Evolutionary conservation across 108 stramenopile species (phyloP).

Genomic region (Discostella pseudostelligera): DNA sequence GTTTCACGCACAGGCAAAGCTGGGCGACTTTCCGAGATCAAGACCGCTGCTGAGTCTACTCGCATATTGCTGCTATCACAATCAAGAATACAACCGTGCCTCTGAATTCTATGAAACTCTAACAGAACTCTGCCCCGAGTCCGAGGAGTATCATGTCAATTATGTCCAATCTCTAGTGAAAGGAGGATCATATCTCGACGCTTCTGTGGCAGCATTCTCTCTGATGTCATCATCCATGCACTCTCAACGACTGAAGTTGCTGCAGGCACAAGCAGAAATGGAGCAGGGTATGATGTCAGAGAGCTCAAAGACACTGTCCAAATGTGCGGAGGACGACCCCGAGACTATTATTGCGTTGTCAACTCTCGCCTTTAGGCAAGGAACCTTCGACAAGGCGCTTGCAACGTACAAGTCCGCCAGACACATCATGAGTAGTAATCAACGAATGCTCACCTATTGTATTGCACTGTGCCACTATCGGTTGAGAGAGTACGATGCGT

Average conservation of each 20-base stretch:
- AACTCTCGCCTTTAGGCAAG: slow-evolving; percentile 75
- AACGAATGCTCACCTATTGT: slow-evolving; percentile 79
- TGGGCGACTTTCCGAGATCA: slow-evolving; percentile 68
- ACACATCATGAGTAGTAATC: slow-evolving; percentile 71
- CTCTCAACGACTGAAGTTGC: slow-evolving; percentile 59
- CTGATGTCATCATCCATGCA: slow-evolving; percentile 31
- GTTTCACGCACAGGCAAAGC: slow-evolving; percentile 22
- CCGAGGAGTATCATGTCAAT: slow-evolving; percentile 81
- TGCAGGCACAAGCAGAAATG: slow-evolving; percentile 74
- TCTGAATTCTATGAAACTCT: slow-evolving; percentile 79
- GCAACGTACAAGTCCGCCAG: slow-evolving; percentile 69
- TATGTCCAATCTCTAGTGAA: slow-evolving; percentile 84
- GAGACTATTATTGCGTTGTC: slow-evolving; percentile 72
- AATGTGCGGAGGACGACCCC: slow-evolving; percentile 72
- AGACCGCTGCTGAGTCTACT: slow-evolving; percentile 77
- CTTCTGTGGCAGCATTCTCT: slow-evolving; percentile 34
- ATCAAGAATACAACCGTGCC: slow-evolving; percentile 54
- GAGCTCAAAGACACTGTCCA: slow-evolving; percentile 55
- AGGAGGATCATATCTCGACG: slow-evolving; percentile 57
- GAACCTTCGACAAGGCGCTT: slow-evolving; percentile 61
- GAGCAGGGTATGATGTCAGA: slow-evolving; percentile 75
- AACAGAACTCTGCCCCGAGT: slow-evolving; percentile 63
- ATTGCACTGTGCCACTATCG: slow-evolving; percentile 84
- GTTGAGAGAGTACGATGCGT: slow-evolving; percentile 60
- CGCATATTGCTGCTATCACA: slow-evolving; percentile 84